Evolutionary conservation across 2,329 filamentous ascomycete species (phyloP).

Genomic region (Pestalotiopsis sp.): DNA sequence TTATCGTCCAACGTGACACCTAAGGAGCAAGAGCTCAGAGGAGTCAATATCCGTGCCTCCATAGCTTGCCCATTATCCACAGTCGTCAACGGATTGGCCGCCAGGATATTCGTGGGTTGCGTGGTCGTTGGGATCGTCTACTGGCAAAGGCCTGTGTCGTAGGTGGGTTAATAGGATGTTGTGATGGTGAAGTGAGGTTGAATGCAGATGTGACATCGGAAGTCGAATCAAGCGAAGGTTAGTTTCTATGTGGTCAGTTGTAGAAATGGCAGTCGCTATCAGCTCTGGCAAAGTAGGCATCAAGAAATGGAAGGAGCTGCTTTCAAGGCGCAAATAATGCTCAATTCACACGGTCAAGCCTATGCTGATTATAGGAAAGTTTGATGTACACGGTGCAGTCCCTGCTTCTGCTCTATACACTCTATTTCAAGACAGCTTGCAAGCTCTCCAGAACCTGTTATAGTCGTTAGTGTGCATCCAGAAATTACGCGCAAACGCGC

Average conservation of each 20-base stretch:
- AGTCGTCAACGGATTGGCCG: neutral
- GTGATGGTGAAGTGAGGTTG: neutral
- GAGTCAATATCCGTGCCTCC: neutral
- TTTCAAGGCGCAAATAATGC: conserved; percentile 20
- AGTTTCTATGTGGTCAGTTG: neutral
- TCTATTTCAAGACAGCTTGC: conserved; percentile 80
- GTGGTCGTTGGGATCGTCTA: neutral
- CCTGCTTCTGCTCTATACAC: conserved; percentile 46
- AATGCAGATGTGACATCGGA: neutral
- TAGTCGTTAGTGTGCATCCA: conserved; percentile 37
- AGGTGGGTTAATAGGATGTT: neutral
- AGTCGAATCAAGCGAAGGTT: neutral
- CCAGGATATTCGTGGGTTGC: neutral
- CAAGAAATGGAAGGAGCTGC: conserved; percentile 20
- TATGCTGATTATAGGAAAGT: conserved; percentile 30
- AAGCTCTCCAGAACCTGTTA: conserved; percentile 79
- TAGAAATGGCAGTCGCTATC: neutral
- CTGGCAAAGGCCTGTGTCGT: neutral
- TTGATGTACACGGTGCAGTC: conserved; percentile 39
- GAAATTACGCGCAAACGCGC: neutral
- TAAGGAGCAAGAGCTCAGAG: neutral
- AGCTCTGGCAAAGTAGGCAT: neutral
- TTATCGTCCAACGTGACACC: neutral
- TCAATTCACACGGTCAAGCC: conserved; percentile 30
- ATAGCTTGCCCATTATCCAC: neutral